A percentile compares a stretch with the other conserved stretches of the same genome.
Conservation (phyloP, 1,284 basidiomycete genomes). For the Trichosporon faecale region DNA sequence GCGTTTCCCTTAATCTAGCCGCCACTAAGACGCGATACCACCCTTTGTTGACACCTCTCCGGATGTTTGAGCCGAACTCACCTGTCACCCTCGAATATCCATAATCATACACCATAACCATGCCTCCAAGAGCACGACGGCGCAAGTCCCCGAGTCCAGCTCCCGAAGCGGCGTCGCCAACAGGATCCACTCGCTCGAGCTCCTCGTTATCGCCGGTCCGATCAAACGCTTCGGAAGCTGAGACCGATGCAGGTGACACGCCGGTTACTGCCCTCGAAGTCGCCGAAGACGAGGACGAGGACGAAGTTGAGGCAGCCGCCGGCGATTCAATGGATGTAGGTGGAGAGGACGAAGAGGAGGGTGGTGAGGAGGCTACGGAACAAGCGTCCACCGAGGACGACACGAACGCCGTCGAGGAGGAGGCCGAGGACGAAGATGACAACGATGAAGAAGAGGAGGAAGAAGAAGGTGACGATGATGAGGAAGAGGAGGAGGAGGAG, state of each 20-base stretch:
- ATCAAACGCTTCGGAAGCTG: conserved; percentile 14
- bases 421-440: conserved; percentile 25
- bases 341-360: conserved; percentile 25
- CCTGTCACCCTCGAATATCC: neutral
- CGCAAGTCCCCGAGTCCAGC: conserved; percentile 21
- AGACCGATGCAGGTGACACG: conserved; percentile 8
- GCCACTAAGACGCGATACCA: neutral
- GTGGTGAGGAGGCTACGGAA: conserved; percentile 8
- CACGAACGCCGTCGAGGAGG: conserved; percentile 16
- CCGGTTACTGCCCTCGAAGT: conserved; percentile 19
- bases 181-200: conserved; percentile 16
- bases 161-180: conserved; percentile 7
- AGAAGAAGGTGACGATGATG: conserved; percentile 26
- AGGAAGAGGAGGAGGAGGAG: conserved; percentile 18
- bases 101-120: neutral
- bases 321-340: conserved; percentile 4
- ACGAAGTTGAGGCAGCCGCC: conserved; percentile 18
- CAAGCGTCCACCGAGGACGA: conserved; percentile 4
- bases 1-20: conserved; percentile 13
- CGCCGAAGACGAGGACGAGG: conserved; percentile 23
- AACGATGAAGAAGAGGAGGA: conserved; percentile 25
- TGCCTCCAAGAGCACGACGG: conserved; percentile 11
- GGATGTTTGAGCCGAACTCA: conserved; percentile 1
- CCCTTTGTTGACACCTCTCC: conserved; percentile 12
- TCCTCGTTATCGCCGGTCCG: conserved; percentile 23